Percentiles rank a stretch among this genome's conserved stretches.
Evolutionary conservation across 202 grass and related monocot genomes (phyloP).

Genomic region (Sporobolus alterniflorus): DNA sequence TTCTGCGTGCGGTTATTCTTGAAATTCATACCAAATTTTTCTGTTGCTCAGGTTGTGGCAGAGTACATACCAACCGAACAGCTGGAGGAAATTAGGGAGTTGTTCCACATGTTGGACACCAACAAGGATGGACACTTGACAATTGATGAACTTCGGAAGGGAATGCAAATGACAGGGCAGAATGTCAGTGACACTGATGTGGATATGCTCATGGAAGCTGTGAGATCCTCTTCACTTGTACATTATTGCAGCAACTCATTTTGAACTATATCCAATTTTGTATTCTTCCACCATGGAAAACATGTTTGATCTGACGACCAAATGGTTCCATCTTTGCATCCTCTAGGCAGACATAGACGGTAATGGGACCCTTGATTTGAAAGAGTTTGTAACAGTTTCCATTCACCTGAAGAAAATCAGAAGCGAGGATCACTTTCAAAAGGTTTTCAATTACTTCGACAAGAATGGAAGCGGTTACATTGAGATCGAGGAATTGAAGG

Average conservation of each 20-base stretch:
- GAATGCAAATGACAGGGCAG: conserved; percentile 54
- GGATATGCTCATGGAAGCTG: conserved; percentile 81
- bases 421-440: conserved; percentile 71
- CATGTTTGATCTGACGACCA: not conserved
- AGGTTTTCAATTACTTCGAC: conserved; percentile 74
- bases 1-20: not conserved
- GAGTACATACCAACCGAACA: conserved; percentile 67
- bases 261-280: not conserved
- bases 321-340: conserved; percentile 1
- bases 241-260: not conserved
- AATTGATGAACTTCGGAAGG: conserved; percentile 67
- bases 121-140: conserved; percentile 73
- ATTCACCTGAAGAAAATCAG: conserved; percentile 73
- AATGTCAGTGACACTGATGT: conserved; percentile 60
- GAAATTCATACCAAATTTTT: not conserved
- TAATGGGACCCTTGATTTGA: conserved; percentile 68
- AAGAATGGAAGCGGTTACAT: conserved; percentile 74
- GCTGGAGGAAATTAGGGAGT: conserved; percentile 57
- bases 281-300: not conserved
- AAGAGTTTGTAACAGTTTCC: conserved; percentile 77
- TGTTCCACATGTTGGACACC: conserved; percentile 73
- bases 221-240: conserved; percentile 29
- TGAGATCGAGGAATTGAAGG: conserved; percentile 71
- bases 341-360: conserved; percentile 72
- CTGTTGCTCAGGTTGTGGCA: conserved; percentile 51